Base-by-base conservation (phyloP, 768 basidiomycete species). In the Russula sp. region DNA sequence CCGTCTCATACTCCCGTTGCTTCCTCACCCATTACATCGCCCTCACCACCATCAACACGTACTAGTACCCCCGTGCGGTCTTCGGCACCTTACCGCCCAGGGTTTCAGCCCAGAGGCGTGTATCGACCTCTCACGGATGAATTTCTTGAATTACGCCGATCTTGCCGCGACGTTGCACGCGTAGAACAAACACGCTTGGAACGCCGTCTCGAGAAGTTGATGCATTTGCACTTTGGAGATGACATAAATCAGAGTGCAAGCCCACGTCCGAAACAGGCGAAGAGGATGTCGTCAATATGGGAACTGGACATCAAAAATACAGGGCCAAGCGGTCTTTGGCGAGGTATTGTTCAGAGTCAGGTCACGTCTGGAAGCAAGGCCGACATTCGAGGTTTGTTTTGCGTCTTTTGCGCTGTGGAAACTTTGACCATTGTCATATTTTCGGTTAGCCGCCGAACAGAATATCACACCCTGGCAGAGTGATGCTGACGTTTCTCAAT, bases 391-490 rank as follows among this genome's bases (percentile, higher is more conserved):
- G 85, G 91, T 91, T 70, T 56, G 76, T 59, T 45, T 31, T 48
- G 60, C 51, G 22, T 22, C 48, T 37, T 31, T 11, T 61, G 35
- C 13, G 14, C 8, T 39, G 49, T 14, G 39, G 3, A 6, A 34
- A n/a, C 11, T 13, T n/a, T 62, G 51, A 45, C 4, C 61, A 2
- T 40, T 34, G 50, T 49, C 27, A 42, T 10, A 13, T 42, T 57
- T 37, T 39, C 52, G 49, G 9, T 49, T 49, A 90, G 88, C 82
- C 57, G 87, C 86, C 3, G 96, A 99, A 74, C 95, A 96, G 73
- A 79, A 82, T 49, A 94, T 99, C 68, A 94, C 97, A 3, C 93
- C 93, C 5, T 99, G 96, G 96, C 85, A 97, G 72, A 85, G 89
- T 45, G 96, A 98, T 71, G 77, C 82, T 1, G 69, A 78, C 4